Evolutionary conservation across 768 basidiomycete genomes (phyloP), one percentile per base, ranked within the genome.

Genomic region (Serendipita vermifera): DNA sequence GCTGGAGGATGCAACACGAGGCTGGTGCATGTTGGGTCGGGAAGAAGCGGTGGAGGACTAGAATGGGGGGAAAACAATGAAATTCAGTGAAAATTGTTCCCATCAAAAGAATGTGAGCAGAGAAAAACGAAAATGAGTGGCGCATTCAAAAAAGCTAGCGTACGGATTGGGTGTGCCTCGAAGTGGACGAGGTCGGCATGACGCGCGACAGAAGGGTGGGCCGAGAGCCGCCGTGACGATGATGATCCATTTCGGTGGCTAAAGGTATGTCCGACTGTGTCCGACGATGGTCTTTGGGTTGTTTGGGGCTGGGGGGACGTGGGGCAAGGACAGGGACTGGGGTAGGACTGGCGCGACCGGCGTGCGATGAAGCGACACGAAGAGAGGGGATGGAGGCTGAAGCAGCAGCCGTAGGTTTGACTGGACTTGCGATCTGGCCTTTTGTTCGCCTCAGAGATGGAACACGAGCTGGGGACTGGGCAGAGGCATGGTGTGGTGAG

Each of bases 261-360:
- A n/a, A n/a, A 11, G 32, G 17, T 31, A 51, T 51, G 22, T 51
- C 46, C 22, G 46, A 51, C 22, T 31, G 20, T 15, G 24, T 51
- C 24, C 46, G 46, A 20, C 46, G 46, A 31, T n/a, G n/a, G n/a
- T n/a, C n/a, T n/a, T n/a, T 51, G 46, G 20, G 40, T 43, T 22
- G 40, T 11, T 22, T 43, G 40, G n/a, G 35, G 9, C 9, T 9
- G n/a, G 9, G 35, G 35, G n/a, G 35, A n/a, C 9, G 40, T 15
- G 26, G 20, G 46, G 46, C 9, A 36, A n/a, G 22, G 9, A 5
- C 11, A 27, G 46, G 7, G 17, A 31, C 29, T 20, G 46, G 46
- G 46, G 20, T 55, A 69, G 0, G 54, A 72, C 31, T 62, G 63
- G 20, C 74, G 75, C 3, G 71, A 68, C 2, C 2, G 74, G 5